Evolutionary conservation across 768 basidiomycete species (phyloP), one percentile per base, ranked within the genome.

Genomic region (Phylloporus rhodoxanthus): DNA sequence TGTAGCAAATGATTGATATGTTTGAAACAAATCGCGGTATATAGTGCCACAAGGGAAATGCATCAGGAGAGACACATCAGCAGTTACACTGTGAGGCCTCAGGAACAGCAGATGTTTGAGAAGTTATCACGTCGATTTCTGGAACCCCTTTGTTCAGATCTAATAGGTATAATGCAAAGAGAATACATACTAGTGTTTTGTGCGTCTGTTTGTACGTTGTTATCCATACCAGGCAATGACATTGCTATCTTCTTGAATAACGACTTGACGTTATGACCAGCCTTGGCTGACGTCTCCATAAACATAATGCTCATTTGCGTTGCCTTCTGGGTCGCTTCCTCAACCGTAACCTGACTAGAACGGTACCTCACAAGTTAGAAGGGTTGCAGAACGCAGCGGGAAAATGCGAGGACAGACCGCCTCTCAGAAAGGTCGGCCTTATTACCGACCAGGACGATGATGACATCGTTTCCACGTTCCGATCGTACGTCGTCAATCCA

Each of bases 401-500:
- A 11, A 21, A 40, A 45, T 21, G 33, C 10, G 6, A 38, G 30
- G 28, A 73, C 84, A 43, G 61, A 96, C 94, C 96, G 85, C 71
- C 98, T 98, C 69, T 98, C 96, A 37, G 93, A 96, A 54, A 99
- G 73, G 72, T 99, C 96, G 23, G 96, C 96, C 76, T 99, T 99
- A 72, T 99, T 99, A 42, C 96, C 96, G 8, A 98, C 96, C 17
- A 99, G 73, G 14, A 98, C 95, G 57, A 99, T 96, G 59, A 98
- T 96, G 32, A 99, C 96, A 61, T 99, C 96, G 70, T 84, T 90
- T 52, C 96, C 96, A 62, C 96, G 77, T 68, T 99, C 96, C 52
- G 93, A 94, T 50, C 94, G 81, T 25, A 99, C 96, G 59, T 99
- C 96, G 68, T 99, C 96, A 73, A 99, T 93, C 96, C 96, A 99